Percentiles rank a stretch among this genome's conserved stretches.
These are phyloP conservation scores for Linum trigynum DNA, from an alignment of 345 rosid species.

Conservation along the genomic window DNA sequence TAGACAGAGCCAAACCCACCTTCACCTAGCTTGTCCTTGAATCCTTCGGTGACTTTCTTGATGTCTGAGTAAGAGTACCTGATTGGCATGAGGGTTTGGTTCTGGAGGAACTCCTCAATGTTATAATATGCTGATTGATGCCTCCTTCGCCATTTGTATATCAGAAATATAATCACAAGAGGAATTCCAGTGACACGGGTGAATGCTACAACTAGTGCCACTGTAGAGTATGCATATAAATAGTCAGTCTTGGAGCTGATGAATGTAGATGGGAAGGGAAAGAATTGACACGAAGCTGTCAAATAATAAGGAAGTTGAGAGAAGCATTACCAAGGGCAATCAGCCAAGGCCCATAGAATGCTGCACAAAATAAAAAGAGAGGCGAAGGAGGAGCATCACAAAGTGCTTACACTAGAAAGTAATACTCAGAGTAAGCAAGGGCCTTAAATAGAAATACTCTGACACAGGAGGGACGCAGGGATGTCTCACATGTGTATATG, in stretches of 20 bases:
- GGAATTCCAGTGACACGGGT: not conserved
- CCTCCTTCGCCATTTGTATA: slow-evolving; percentile 4
- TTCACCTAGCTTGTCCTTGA: slow-evolving; percentile 7
- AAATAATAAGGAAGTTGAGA: no score
- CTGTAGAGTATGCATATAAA: not conserved
- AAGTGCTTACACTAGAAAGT: no score
- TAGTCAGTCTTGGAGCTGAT: not conserved
- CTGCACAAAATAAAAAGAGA: no score
- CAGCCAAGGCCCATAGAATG: no score
- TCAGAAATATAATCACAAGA: not conserved
- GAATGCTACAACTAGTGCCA: not conserved
- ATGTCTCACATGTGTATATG: no score
- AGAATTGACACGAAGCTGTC: no score
- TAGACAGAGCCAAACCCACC: slow-evolving; percentile 12
- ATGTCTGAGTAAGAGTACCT: slow-evolving; percentile 3
- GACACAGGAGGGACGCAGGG: no score
- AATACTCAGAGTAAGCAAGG: no score
- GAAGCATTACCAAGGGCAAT: no score
- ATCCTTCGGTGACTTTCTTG: not conserved
- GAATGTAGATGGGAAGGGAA: no score
- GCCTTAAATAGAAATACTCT: no score
- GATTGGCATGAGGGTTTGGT: not conserved
- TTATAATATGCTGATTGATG: not conserved
- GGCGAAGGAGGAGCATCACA: no score
- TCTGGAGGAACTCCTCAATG: not conserved